A percentile compares a stretch with the other conserved stretches of the same genome.
Evolutionary conservation across 129 eudicot genomes (phyloP).

Genomic region (Centaurea solstitialis): DNA sequence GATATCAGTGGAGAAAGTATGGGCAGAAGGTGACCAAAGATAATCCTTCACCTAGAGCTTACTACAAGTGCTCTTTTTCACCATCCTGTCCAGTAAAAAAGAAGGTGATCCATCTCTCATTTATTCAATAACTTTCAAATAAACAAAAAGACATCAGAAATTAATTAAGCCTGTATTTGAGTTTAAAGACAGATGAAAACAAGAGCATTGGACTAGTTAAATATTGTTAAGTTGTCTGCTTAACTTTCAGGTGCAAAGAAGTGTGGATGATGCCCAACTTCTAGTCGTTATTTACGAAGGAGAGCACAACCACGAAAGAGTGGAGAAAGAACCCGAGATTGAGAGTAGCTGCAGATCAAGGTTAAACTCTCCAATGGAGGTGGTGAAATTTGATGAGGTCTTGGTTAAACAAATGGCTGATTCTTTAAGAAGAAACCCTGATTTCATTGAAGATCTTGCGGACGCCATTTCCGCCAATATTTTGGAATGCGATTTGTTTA

Average conservation of each 20-base stretch:
- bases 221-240: not conserved
- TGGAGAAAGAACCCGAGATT: not conserved
- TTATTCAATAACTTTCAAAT: not conserved
- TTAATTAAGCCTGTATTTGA: not conserved
- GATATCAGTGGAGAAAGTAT: not conserved
- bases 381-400: conserved; percentile 5
- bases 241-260: not conserved
- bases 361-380: conserved; percentile 5
- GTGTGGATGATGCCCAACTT: not conserved
- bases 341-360: not conserved
- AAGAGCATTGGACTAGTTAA: not conserved
- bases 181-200: not conserved
- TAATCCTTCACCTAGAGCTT: conserved; percentile 1
- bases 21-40: not conserved
- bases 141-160: not conserved
- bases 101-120: not conserved
- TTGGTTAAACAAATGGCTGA: conserved; percentile 20
- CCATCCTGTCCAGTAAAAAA: not conserved
- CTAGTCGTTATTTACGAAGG: not conserved
- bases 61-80: not conserved
- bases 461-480: no score
- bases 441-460: no score
- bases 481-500: no score
- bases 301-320: not conserved
- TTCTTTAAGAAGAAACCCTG: conserved; percentile 4